Base-by-base conservation (phyloP, 2,329 filamentous ascomycete genomes). In the Diaporthe eres region DNA sequence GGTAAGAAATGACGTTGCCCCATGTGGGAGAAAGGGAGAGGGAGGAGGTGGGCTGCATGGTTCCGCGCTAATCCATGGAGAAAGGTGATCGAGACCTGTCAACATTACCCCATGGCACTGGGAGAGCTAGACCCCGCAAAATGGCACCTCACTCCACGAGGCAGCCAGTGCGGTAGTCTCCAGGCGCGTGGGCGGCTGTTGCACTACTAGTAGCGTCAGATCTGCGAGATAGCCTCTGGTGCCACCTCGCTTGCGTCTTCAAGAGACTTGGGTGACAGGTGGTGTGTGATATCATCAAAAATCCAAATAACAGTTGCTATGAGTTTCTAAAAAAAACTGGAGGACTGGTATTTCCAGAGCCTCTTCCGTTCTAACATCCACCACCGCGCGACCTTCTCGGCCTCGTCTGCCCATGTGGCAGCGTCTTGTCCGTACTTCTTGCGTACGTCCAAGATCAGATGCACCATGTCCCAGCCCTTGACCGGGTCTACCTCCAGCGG, bases 321-420 rank as follows among this genome's bases (percentile, higher is more conserved):
- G 7, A 51, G 8, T 5, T n/a, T 51, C 63, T 68, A 51, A 37
- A 39, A 39, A 17, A 28, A 68, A 28, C 53, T 68, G 47, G 65
- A 63, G 6, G 60, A n/a, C 13, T 55, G 47, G 47, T 68, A 68
- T 51, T 68, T 68, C 70, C 70, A 72, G 17, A 72, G 70, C 39
- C 70, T 47, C 37, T 72, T 58, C 42, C 53, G 70, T 57, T 80
- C 79, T 34, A 74, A 47, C 12, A 75, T 74, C 77, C 77, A 80
- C 79, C 79, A 80, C 72, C 77, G 58, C 17, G 74, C 76, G 22
- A 79, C 71, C 42, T 76, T 75, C n/a, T 78, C 77, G 34, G 79
- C 79, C 71, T 80, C 78, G 31, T 70, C 72, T 47, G 75, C 76
- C 79, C 79, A 80, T 1, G 72, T 67, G 25, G 78, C 77, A 4